Conservation (phyloP, 371 early-diverging fungal species). For the Mortierella sp. region DNA sequence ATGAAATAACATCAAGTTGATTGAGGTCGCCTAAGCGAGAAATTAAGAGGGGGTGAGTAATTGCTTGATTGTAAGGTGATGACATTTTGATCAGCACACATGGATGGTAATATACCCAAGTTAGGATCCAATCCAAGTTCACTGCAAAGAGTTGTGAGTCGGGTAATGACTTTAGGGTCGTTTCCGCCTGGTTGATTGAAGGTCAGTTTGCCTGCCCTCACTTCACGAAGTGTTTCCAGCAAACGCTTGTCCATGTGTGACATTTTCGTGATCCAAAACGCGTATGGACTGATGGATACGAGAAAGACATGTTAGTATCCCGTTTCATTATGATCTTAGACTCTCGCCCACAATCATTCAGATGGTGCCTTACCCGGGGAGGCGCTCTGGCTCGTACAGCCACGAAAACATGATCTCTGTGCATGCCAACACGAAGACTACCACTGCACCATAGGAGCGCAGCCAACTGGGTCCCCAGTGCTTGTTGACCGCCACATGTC, state of each 20-base stretch:
- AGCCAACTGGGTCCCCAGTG: constrained; percentile 60
- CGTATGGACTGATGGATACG: constrained; percentile 57
- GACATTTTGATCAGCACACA: too few relatives aligned
- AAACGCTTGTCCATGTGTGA: constrained; percentile 67
- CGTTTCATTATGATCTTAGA: too few relatives aligned
- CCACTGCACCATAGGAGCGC: constrained; percentile 64
- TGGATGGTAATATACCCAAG: constrained; percentile 18
- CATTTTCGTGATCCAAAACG: constrained; percentile 73
- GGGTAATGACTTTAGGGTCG: constrained; percentile 22
- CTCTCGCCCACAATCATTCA: too few relatives aligned
- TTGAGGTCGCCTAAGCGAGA: constrained; percentile 33
- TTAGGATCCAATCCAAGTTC: constrained; percentile 32
- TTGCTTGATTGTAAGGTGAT: background rate
- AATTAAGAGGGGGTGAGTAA: background rate
- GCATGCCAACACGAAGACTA: constrained; percentile 65
- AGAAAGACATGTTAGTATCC: too few relatives aligned
- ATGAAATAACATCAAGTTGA: constrained; percentile 15
- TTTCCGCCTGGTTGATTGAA: constrained; percentile 41
- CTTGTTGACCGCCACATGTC: constrained; percentile 57
- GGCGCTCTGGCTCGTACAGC: constrained; percentile 64
- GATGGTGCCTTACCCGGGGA: constrained; percentile 71
- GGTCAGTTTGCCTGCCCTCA: constrained; percentile 57
- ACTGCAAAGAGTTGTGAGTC: constrained; percentile 30
- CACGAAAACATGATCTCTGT: constrained; percentile 75
- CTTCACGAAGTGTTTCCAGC: constrained; percentile 58